Conservation (phyloP, 2,329 filamentous ascomycete genomes). For the Nemania sp. region DNA sequence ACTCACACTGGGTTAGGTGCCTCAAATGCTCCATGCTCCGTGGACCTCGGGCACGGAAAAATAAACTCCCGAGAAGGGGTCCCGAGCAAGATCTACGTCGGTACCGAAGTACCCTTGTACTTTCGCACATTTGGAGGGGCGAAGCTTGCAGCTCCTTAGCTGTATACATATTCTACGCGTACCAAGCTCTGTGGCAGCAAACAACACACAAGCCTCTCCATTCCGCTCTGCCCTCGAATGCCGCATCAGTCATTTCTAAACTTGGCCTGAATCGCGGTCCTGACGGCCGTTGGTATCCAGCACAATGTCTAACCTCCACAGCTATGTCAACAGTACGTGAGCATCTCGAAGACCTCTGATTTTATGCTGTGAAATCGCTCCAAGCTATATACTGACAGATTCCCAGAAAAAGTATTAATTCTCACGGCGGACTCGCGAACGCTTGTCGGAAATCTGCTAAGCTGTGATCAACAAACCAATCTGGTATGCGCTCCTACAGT, state of each 20-base stretch:
- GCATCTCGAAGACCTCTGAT: constrained; percentile 1
- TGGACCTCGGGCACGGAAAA: too few relatives aligned
- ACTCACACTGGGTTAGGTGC: too few relatives aligned
- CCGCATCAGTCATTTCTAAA: not conserved
- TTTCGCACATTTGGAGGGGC: too few relatives aligned
- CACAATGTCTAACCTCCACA: constrained; percentile 40
- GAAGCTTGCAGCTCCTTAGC: not conserved
- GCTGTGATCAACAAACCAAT: constrained; percentile 91
- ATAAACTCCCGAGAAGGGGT: too few relatives aligned
- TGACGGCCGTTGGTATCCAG: not conserved
- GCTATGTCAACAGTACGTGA: constrained; percentile 40
- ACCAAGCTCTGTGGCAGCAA: not conserved
- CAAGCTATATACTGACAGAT: constrained; percentile 37
- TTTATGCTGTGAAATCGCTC: not conserved
- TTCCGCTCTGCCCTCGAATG: not conserved
- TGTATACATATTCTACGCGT: not conserved
- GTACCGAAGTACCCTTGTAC: too few relatives aligned
- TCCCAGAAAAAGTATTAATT: constrained; percentile 83
- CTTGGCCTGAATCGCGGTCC: not conserved
- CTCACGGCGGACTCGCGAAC: constrained; percentile 92
- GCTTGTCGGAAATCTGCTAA: constrained; percentile 77
- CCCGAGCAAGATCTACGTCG: too few relatives aligned
- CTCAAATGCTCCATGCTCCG: too few relatives aligned
- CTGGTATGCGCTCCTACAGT: constrained; percentile 51
- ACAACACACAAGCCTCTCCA: not conserved